phyloP scores from a whole-genome alignment of 768 basidiomycete genomes.

The Dentipellis fragilis region DNA sequence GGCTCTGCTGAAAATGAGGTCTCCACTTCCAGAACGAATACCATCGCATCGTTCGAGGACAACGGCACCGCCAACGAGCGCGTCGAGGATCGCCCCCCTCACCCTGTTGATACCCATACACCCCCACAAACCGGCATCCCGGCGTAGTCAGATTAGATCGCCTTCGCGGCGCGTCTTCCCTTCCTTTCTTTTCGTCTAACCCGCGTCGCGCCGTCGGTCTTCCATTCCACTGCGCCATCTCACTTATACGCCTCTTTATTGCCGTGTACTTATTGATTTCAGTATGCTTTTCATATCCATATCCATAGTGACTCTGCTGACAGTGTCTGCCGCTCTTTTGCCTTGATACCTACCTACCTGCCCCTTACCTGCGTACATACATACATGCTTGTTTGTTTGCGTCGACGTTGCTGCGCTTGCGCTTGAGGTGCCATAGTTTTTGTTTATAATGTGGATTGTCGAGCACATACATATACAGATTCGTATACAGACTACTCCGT shows the following conservation, averaged over 20 bases:
- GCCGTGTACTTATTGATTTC: neutral
- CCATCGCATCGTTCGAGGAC: neutral
- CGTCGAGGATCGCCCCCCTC: neutral
- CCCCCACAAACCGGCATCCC: too few species aligned
- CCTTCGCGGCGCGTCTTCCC: too few species aligned
- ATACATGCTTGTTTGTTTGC: neutral
- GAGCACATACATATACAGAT: neutral
- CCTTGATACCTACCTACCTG: too few species aligned
- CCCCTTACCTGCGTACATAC: too few species aligned
- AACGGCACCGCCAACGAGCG: neutral
- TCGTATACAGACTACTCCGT: neutral
- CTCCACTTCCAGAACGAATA: neutral
- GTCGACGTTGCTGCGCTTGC: too few species aligned
- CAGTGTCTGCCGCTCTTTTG: too few species aligned
- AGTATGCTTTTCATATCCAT: too few species aligned
- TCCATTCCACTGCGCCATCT: neutral
- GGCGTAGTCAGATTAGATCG: too few species aligned
- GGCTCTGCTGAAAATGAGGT: neutral
- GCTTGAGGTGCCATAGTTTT: neutral
- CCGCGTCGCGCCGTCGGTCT: too few species aligned
- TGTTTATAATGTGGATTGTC: neutral
- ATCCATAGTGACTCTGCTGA: too few species aligned
- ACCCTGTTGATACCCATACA: conserved; percentile 1
- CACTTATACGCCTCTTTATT: neutral
- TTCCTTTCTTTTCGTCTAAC: too few species aligned